A percentile compares a stretch with the other conserved stretches of the same genome.
Conservation (phyloP, 2,329 filamentous ascomycete species). For the Microdochium nivale region DNA sequence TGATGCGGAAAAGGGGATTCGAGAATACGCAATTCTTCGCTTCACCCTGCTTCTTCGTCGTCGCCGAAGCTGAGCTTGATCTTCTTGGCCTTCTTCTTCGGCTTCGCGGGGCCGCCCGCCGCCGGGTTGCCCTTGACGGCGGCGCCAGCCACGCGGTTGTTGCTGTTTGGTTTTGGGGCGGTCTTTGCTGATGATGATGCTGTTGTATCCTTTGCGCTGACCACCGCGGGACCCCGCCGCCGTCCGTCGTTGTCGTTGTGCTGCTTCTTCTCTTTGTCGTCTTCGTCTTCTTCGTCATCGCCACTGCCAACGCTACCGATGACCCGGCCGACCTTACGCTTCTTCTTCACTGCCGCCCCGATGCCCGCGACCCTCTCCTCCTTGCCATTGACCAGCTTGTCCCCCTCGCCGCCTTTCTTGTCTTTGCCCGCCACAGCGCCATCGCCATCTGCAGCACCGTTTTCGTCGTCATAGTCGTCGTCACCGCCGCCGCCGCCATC, state of each 20-base stretch:
- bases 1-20: not conserved
- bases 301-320: slow-evolving; percentile 26
- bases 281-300: slow-evolving; percentile 16
- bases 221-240: no score
- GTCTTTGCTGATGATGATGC: no score
- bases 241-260: slow-evolving; percentile 11
- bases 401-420: slow-evolving; percentile 14
- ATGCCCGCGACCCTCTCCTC: slow-evolving; percentile 29
- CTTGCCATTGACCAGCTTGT: slow-evolving; percentile 13
- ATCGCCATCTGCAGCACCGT: slow-evolving; percentile 13
- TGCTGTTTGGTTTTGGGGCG: no score
- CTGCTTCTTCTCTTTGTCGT: slow-evolving; percentile 9
- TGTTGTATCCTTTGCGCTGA: no score
- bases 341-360: slow-evolving; percentile 35
- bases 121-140: no score
- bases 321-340: slow-evolving; percentile 46
- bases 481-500: slow-evolving; percentile 20
- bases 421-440: slow-evolving; percentile 13
- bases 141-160: no score
- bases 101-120: slow-evolving; percentile 14
- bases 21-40: not conserved
- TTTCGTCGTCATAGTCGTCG: slow-evolving; percentile 24
- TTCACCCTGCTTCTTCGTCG: slow-evolving; percentile 36
- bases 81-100: slow-evolving; percentile 54
- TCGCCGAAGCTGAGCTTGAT: slow-evolving; percentile 62